Evolutionary conservation across 768 basidiomycete genomes (phyloP), one percentile per base, ranked within the genome.

Genomic region (Macrolepiota fuliginosa): DNA sequence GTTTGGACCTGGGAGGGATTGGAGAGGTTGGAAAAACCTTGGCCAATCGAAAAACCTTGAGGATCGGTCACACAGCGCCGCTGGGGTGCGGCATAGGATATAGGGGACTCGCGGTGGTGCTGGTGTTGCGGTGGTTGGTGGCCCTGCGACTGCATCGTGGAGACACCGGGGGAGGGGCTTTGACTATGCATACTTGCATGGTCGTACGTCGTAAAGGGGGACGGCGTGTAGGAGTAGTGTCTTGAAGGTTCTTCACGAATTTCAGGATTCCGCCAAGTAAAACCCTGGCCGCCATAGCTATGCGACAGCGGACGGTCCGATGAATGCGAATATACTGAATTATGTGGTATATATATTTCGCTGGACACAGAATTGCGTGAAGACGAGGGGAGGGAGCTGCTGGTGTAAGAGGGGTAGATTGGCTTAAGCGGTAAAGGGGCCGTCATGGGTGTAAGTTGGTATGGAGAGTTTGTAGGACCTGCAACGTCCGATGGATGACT

Each of bases 21-120:
- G 12, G 80, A 77, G 60, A 82, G 79, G 69, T 81, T 83, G 52
- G 76, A 73, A 61, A 81, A 80, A 64, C 80, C 80, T 62, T 82
- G 78, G 32, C 75, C 76, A 54, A 81, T 73, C 39, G 82, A 73
- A 70, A 79, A 84, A 17, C 77, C 77, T 64, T 83, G 83, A 24
- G 85, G 79, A 51, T 87, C 87, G 32, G 83, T 84, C 54, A 82
- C 74, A 40, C 85, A 78, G 54, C 87, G 81, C 63, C 86, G 79
- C 65, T 83, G 84, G 19, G 25, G 27, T 9, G 36, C 35, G 27
- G 46, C 35, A 68, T 81, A 88, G 13, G 82, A 73, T 60, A 82
- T 65, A 45, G 81, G 69, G 9, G 77, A 72, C 56, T 83, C 80
- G 6, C 78, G 77, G 36, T 79, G 68, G 12, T 74, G 65, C 64